Conservation (phyloP, 2,329 filamentous ascomycete species). For the Pseudopithomyces chartarum region DNA sequence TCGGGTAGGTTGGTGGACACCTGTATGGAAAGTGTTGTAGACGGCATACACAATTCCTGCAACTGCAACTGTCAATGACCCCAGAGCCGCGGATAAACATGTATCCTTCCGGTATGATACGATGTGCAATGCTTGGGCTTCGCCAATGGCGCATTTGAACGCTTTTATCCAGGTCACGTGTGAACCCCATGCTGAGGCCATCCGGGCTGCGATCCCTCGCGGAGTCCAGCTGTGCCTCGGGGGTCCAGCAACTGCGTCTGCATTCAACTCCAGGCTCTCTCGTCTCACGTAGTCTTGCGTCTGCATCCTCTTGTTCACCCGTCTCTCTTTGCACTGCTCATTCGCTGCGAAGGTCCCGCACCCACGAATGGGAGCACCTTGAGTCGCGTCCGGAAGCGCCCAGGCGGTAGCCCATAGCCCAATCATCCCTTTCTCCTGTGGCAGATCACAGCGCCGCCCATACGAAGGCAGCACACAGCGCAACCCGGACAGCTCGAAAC, state of each 20-base stretch:
- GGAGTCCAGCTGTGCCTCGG: constrained; percentile 2
- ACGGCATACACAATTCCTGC: not conserved
- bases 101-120: not conserved
- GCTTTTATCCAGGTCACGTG: constrained; percentile 14
- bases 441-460: constrained; percentile 29
- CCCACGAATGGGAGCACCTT: constrained; percentile 41
- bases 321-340: constrained; percentile 26
- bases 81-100: not conserved
- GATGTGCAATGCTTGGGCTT: not conserved
- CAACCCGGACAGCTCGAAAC: constrained; percentile 22
- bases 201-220: not conserved
- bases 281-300: constrained; percentile 12
- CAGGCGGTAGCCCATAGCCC: constrained; percentile 37
- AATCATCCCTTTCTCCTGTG: constrained; percentile 32
- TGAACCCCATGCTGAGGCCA: not conserved
- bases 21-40: not conserved
- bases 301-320: constrained; percentile 12
- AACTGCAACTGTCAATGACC: not conserved
- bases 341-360: constrained; percentile 32
- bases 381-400: constrained; percentile 34
- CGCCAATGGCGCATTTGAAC: not conserved
- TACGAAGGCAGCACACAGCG: constrained; percentile 27
- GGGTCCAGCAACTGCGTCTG: constrained; percentile 11
- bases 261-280: constrained; percentile 26
- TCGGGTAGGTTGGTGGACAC: not conserved